Evolutionary conservation across 768 basidiomycete species (phyloP).

Genomic region (Tylopilus plumbeoviolaceoides): DNA sequence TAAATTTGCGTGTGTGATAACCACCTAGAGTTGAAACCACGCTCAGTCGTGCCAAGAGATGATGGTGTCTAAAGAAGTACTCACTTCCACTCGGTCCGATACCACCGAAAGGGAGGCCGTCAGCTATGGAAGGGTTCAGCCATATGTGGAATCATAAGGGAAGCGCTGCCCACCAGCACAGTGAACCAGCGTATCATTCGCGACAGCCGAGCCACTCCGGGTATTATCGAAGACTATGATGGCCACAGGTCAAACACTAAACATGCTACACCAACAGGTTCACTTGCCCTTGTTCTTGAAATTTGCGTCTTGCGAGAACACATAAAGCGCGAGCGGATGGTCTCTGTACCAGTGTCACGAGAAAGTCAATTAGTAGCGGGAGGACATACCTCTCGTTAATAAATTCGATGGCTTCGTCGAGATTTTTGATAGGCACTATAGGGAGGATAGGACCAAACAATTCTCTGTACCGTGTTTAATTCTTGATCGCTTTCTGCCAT

Average conservation of each 20-base stretch:
- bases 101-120: conserved; percentile 73
- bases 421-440: conserved; percentile 62
- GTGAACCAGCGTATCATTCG: conserved; percentile 70
- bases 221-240: conserved; percentile 62
- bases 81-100: conserved; percentile 68
- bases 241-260: background rate
- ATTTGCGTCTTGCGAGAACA: conserved; percentile 58
- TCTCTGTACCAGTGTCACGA: conserved; percentile 40
- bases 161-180: conserved; percentile 40
- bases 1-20: conserved; percentile 65
- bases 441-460: conserved; percentile 83
- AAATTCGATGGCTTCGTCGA: conserved; percentile 69
- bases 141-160: background rate
- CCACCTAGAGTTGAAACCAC: conserved; percentile 43
- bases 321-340: conserved; percentile 72
- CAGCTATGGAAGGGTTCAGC: conserved; percentile 30
- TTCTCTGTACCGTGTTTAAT: conserved; percentile 46
- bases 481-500: background rate
- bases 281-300: conserved; percentile 59
- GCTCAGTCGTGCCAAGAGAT: background rate
- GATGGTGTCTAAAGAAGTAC: conserved; percentile 21
- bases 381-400: conserved; percentile 52
- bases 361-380: background rate
- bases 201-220: conserved; percentile 62
- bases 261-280: background rate